phyloP scores from a whole-genome alignment of 805 yeast species.

The Candida takata region DNA sequence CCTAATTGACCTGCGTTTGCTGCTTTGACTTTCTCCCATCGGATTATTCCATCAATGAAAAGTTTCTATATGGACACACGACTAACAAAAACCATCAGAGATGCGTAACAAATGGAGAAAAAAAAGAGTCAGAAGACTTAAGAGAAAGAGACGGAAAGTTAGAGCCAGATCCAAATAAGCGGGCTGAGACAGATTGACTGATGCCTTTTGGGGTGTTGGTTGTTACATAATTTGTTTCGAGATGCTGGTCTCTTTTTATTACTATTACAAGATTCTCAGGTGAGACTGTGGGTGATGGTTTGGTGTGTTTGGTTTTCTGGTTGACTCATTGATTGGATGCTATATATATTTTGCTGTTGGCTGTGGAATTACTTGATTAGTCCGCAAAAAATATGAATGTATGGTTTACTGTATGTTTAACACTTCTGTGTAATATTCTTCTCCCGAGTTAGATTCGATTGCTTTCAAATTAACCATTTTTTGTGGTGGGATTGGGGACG shows the following conservation, averaged over 20 bases:
- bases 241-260: slow-evolving; percentile 3
- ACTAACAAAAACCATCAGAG: slow-evolving; percentile 25
- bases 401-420: slow-evolving; percentile 14
- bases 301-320: slow-evolving; percentile 1
- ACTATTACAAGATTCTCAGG: not conserved
- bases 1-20: too few species aligned
- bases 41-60: too few species aligned
- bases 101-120: slow-evolving; percentile 99
- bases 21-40: too few species aligned
- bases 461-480: too few species aligned
- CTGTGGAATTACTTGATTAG: slow-evolving; percentile 1
- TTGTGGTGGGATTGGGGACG: too few species aligned
- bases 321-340: not conserved
- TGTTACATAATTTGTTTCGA: not conserved
- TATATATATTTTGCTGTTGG: slow-evolving; percentile 1
- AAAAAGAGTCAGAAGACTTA: slow-evolving; percentile 99
- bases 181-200: slow-evolving; percentile 26
- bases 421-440: too few species aligned
- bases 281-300: not conserved
- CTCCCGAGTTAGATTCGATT: too few species aligned
- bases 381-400: slow-evolving; percentile 14
- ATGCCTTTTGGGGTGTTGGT: not conserved
- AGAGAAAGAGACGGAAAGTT: slow-evolving; percentile 99
- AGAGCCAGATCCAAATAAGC: slow-evolving; percentile 99
- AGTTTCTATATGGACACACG: too few species aligned